Conservation (phyloP, 2,329 filamentous ascomycete genomes). For the Alternaria dauci region DNA sequence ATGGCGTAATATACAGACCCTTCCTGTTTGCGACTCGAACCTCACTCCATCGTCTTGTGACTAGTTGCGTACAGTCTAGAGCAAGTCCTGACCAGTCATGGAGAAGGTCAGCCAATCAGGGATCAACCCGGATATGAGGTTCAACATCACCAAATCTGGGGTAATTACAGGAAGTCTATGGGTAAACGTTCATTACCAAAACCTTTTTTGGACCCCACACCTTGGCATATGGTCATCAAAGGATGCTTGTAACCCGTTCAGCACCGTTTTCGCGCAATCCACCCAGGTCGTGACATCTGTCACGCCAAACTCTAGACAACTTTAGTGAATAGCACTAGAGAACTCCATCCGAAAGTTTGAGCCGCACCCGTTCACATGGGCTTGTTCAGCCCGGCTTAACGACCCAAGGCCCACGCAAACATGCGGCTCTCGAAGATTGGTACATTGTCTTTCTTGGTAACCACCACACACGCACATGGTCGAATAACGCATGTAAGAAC, state of each 20-base stretch:
- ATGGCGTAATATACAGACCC: neutral
- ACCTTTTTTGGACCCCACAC: neutral
- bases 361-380: too few species aligned
- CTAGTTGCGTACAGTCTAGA: neutral
- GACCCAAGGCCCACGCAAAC: neutral
- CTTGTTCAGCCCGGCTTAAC: too few species aligned
- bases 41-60: neutral
- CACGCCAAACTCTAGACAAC: too few species aligned
- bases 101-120: constrained; percentile 18
- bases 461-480: neutral
- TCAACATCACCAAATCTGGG: constrained; percentile 17
- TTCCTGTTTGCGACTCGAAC: neutral
- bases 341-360: too few species aligned
- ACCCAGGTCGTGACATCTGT: too few species aligned
- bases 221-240: neutral
- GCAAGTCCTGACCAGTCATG: neutral
- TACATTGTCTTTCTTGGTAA: neutral
- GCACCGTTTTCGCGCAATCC: neutral
- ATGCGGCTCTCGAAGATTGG: neutral
- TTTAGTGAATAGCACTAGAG: too few species aligned
- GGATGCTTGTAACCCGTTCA: neutral
- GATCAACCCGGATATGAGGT: constrained; percentile 19
- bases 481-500: neutral
- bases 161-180: constrained; percentile 17
- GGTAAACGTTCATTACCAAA: neutral